Conservation (phyloP, 305 asterid genomes). For the Withania somnifera region DNA sequence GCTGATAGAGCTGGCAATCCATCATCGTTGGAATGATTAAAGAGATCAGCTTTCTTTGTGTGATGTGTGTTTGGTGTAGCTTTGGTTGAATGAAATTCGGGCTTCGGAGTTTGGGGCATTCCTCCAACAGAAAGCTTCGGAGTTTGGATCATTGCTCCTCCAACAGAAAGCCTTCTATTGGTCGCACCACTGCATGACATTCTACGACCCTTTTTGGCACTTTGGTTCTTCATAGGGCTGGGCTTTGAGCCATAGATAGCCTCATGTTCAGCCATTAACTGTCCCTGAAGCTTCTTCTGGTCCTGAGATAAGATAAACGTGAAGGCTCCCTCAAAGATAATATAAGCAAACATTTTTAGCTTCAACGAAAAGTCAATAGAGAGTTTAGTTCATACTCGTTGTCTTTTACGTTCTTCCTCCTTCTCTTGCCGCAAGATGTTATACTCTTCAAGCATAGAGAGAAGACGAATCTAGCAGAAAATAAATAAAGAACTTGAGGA, state of each 20-base stretch:
- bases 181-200: slow-evolving; percentile 52
- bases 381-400: slow-evolving; percentile 38
- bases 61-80: slow-evolving; percentile 52
- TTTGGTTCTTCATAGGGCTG: slow-evolving; percentile 90
- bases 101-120: slow-evolving; percentile 29
- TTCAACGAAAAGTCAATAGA: not conserved
- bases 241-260: slow-evolving; percentile 95
- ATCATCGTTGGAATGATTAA: slow-evolving; percentile 33
- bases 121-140: slow-evolving; percentile 15
- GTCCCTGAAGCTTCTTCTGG: slow-evolving; percentile 96
- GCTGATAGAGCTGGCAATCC: slow-evolving; percentile 47
- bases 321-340: not conserved
- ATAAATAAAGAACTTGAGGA: not conserved
- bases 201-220: slow-evolving; percentile 66
- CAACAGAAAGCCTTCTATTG: slow-evolving; percentile 79
- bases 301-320: slow-evolving; percentile 34
- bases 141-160: slow-evolving; percentile 54
- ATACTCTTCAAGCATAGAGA: slow-evolving; percentile 83
- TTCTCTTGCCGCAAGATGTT: slow-evolving; percentile 63
- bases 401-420: slow-evolving; percentile 78
- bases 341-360: not conserved
- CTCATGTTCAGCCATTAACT: slow-evolving; percentile 84
- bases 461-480: slow-evolving; percentile 52
- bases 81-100: slow-evolving; percentile 43
- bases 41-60: slow-evolving; percentile 45